These are phyloP conservation scores for Kodamaea sp. DNA, from an alignment of 1,139 yeast genomes.

Conservation along the genomic window DNA sequence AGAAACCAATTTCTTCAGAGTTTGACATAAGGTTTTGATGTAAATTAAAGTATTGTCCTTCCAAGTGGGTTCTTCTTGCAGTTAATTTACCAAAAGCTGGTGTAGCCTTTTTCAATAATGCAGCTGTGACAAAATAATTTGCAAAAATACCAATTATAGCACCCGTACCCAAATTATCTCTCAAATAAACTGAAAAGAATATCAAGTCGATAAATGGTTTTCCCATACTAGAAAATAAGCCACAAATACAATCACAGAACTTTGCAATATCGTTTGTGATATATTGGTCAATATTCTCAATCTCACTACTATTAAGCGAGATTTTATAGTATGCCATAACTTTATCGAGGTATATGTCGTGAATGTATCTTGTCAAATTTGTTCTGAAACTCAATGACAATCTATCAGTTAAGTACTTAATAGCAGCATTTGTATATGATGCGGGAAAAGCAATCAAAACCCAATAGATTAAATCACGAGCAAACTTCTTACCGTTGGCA, in stretches of 20 bases:
- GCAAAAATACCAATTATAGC: conserved; percentile 80
- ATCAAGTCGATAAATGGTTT: conserved; percentile 86
- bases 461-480: conserved; percentile 82
- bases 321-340: conserved; percentile 80
- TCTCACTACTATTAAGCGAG: conserved; percentile 41
- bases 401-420: conserved; percentile 74
- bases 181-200: conserved; percentile 80
- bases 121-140: conserved; percentile 79
- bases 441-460: conserved; percentile 89
- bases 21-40: conserved; percentile 83
- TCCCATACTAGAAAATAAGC: conserved; percentile 83
- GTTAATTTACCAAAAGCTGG: conserved; percentile 85
- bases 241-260: conserved; percentile 79
- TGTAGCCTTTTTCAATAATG: conserved; percentile 65
- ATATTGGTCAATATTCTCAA: conserved; percentile 64
- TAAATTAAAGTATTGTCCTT: conserved; percentile 86
- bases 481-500: conserved; percentile 71
- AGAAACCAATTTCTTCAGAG: conserved; percentile 91
- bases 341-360: conserved; percentile 82
- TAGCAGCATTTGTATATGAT: conserved; percentile 87
- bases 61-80: conserved; percentile 70
- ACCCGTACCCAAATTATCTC: conserved; percentile 81
- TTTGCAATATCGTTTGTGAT: conserved; percentile 81
- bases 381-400: conserved; percentile 83
- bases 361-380: conserved; percentile 78